Base-by-base conservation (phyloP, 208 protist genomes). In the Leishmania lainsoni region DNA sequence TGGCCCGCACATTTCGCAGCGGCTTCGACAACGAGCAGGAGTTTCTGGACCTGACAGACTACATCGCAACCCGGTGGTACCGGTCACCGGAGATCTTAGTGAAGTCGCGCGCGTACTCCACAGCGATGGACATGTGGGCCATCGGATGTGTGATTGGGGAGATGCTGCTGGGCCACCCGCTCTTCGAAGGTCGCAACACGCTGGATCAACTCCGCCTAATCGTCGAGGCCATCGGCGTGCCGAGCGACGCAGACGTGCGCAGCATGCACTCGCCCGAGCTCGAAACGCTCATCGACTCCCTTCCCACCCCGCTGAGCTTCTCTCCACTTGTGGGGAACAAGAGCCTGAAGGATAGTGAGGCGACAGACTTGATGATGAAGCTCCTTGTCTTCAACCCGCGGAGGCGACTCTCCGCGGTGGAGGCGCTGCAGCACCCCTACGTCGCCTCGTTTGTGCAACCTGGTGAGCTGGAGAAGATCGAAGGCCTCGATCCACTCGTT, bases 81-180 rank as follows among this genome's bases (percentile, higher is more conserved):
- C 90, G 99, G 45, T 98, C 99, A 35, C 99, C 99, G 9, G 99
- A 99, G 78, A 98, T 99, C 69, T 90, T 99, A 17, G 90, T 99
- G 0, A 98, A 98, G 78, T 99, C 95, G 22, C 94, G 90, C 20
- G 87, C 87, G 35, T 99, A 99, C 90, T 98, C 96, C 14, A 97
- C 97, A n/a, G 96, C 97, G 54, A 98, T 99, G 89, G 99, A 99
- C 80, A 99, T 99, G 92, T 99, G 99, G 99, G 97, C 97, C 3
- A 86, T 99, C 39, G 99, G 99, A 3, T 99, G 99, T 83, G 99
- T 99, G 56, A 81, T 99, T 35, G 98, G 87, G 4, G 99, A 99
- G 80, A 84, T 99, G 29, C 89, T 98, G 66, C 82, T 91, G 14
- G 95, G 94, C 0, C 96, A 98, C 65, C 98, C 99, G 42, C 95